A percentile compares a stretch with the other conserved stretches of the same genome.
phyloP scores from a whole-genome alignment of 345 rosid genomes.

The Dovyalis caffra region DNA sequence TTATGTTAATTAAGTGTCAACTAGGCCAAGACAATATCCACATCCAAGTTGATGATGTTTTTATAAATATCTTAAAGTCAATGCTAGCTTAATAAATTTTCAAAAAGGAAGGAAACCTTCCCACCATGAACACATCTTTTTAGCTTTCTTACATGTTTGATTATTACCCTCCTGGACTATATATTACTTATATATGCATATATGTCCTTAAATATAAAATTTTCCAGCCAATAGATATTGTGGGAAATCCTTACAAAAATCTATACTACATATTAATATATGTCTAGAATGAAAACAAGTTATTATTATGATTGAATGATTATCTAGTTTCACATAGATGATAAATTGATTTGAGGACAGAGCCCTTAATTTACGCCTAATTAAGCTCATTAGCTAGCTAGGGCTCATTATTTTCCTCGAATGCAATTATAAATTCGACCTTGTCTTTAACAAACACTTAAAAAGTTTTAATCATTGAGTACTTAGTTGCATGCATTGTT shows the following conservation, averaged over 20 bases:
- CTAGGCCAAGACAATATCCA: slow-evolving; percentile 15
- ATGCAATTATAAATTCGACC: not conserved
- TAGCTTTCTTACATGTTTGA: not conserved
- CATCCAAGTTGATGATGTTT: slow-evolving; percentile 4
- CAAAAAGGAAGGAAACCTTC: slow-evolving; percentile 3
- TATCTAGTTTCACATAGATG: not conserved
- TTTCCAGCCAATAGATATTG: slow-evolving; percentile 7
- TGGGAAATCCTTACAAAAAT: slow-evolving; percentile 20
- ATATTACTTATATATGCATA: not conserved
- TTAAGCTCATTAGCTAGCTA: not conserved
- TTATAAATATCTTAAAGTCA: slow-evolving; percentile 32
- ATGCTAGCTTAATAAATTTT: slow-evolving; percentile 16
- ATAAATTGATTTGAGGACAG: not conserved
- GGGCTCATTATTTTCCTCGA: not conserved
- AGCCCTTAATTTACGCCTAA: slow-evolving; percentile 7
- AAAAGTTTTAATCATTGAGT: slow-evolving; percentile 9
- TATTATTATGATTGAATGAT: not conserved
- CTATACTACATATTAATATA: not conserved
- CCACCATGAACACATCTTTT: slow-evolving; percentile 25
- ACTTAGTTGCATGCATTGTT: slow-evolving; percentile 9
- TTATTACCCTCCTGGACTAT: slow-evolving; percentile 10
- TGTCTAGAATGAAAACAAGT: slow-evolving; percentile 6
- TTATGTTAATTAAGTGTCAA: not conserved
- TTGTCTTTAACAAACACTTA: slow-evolving; percentile 11
- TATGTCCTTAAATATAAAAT: too few relatives aligned